These are phyloP conservation scores for Starmera dryadoides DNA, from an alignment of 805 yeast species.

Conservation along the genomic window DNA sequence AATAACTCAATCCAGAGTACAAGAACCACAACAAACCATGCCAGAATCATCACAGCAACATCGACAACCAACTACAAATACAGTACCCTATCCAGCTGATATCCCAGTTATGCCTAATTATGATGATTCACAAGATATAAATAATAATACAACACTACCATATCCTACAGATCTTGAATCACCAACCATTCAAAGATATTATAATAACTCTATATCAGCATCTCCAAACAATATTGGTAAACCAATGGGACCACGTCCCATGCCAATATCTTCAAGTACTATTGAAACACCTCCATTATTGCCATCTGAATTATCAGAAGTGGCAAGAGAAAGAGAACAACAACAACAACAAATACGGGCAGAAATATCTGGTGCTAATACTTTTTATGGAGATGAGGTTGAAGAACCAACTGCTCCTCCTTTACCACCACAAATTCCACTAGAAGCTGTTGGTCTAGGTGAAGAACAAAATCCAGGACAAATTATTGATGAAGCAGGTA, in stretches of 20 bases:
- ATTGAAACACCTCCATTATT: not conserved
- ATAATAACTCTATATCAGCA: conserved; percentile 2
- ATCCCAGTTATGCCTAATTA: conserved; percentile 1
- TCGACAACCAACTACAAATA: too few species aligned
- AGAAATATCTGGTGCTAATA: not conserved
- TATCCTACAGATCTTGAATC: not conserved
- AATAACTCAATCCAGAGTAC: not conserved
- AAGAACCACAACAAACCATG: not conserved
- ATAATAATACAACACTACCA: not conserved
- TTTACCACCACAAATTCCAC: conserved; percentile 1
- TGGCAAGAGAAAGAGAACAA: too few species aligned
- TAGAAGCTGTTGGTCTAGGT: too few species aligned
- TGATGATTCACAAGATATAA: not conserved
- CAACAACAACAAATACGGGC: not conserved
- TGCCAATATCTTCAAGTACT: conserved; percentile 7
- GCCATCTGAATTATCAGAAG: conserved; percentile 1
- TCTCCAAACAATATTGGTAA: too few species aligned
- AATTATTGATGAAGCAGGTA: not conserved
- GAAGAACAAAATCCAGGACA: not conserved
- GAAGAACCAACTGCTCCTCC: conserved; percentile 10
- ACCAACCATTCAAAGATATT: not conserved
- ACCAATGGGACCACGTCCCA: conserved; percentile 21
- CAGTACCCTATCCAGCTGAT: conserved; percentile 14
- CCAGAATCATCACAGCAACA: not conserved
- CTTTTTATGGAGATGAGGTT: not conserved